Percentiles rank a stretch among this genome's conserved stretches.
Evolutionary conservation across 108 stramenopile species (phyloP).

Genomic region (Cyclotella sp.): DNA sequence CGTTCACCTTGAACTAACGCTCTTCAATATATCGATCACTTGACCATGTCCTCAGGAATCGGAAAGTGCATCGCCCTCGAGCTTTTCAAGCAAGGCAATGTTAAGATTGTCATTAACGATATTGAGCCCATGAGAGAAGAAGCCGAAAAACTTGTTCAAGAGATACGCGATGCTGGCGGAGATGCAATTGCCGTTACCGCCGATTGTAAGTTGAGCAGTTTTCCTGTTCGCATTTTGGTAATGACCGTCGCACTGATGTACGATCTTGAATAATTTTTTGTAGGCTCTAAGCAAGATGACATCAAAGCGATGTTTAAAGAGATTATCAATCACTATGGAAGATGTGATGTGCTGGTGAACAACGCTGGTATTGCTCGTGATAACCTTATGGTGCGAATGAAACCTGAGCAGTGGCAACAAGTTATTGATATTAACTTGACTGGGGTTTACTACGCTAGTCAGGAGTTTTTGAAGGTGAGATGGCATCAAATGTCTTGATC

Average conservation of each 20-base stretch:
- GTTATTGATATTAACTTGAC: conserved; percentile 87
- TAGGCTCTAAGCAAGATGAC: conserved; percentile 52
- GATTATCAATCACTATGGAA: conserved; percentile 46
- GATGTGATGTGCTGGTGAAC: conserved; percentile 64
- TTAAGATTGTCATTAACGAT: conserved; percentile 56
- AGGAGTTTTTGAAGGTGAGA: conserved; percentile 69
- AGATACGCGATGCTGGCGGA: conserved; percentile 36
- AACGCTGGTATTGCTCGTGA: conserved; percentile 78
- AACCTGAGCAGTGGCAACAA: conserved; percentile 68
- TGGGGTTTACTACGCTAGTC: conserved; percentile 79
- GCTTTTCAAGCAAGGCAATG: conserved; percentile 58
- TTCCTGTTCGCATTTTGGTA: neutral
- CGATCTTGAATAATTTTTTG: neutral
- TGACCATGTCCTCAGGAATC: conserved; percentile 18
- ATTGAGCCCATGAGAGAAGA: conserved; percentile 41
- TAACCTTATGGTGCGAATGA: conserved; percentile 73
- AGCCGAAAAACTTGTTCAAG: conserved; percentile 27
- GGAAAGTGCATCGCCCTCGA: conserved; percentile 69
- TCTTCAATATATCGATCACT: no score
- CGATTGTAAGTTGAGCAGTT: conserved; percentile 27
- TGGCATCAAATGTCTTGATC: neutral
- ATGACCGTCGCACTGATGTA: neutral
- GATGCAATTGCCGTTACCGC: conserved; percentile 55
- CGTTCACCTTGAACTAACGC: no score
- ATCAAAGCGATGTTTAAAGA: conserved; percentile 64